Evolutionary conservation across 169 alveolate species (phyloP).

Genomic region (Eimeria acervulina): DNA sequence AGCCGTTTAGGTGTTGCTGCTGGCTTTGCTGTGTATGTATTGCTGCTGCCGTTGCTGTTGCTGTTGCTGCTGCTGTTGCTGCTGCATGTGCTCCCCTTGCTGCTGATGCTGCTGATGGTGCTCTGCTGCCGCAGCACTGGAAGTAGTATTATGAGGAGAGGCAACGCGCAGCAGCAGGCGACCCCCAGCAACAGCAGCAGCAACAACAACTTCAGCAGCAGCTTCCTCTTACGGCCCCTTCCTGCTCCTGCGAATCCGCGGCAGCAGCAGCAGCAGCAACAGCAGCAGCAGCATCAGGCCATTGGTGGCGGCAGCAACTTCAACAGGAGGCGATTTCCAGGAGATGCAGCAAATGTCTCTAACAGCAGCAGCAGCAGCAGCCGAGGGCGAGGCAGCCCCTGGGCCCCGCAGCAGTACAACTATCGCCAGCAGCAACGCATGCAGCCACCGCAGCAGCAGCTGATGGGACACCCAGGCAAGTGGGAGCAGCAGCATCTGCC

Average conservation of each 20-base stretch:
- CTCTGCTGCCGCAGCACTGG: background rate
- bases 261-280: constrained; percentile 11
- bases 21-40: too few species aligned
- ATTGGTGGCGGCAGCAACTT: background rate
- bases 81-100: background rate
- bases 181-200: too few species aligned
- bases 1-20: background rate
- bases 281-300: background rate
- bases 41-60: constrained; percentile 1
- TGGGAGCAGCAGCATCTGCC: too few species aligned
- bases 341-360: too few species aligned
- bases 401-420: too few species aligned
- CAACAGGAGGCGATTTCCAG: background rate
- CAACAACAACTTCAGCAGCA: background rate
- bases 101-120: too few species aligned
- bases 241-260: background rate
- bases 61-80: too few species aligned
- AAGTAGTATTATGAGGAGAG: background rate
- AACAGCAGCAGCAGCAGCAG: too few species aligned
- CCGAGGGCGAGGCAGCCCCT: too few species aligned
- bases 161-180: background rate
- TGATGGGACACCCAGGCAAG: too few species aligned
- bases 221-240: background rate
- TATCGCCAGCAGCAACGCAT: too few species aligned
- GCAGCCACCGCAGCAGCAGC: too few species aligned